These are phyloP conservation scores for Malassezia arunalokei DNA, from an alignment of 1,284 basidiomycete genomes.

Conservation along the genomic window DNA sequence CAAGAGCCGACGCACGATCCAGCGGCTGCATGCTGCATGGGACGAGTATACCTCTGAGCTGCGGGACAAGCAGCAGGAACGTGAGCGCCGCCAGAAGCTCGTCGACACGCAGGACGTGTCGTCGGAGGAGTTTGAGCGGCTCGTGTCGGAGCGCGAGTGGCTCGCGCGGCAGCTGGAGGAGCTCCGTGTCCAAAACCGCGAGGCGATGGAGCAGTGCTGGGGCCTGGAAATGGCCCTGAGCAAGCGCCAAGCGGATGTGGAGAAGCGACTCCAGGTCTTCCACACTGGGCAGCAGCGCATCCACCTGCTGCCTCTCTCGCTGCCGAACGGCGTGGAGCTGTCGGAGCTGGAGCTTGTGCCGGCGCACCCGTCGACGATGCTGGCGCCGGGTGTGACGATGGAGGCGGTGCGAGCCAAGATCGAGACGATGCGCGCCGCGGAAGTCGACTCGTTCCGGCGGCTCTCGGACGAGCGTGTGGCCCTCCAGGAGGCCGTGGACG, in stretches of 20 bases:
- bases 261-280: slow-evolving; percentile 29
- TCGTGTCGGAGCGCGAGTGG: slow-evolving; percentile 28
- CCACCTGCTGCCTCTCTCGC: slow-evolving; percentile 25
- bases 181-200: slow-evolving; percentile 24
- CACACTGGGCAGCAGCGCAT: slow-evolving; percentile 26
- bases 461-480: slow-evolving; percentile 25
- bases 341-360: slow-evolving; percentile 25
- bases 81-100: slow-evolving; percentile 23
- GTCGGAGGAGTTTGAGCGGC: slow-evolving; percentile 36
- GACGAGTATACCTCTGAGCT: slow-evolving; percentile 24
- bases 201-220: slow-evolving; percentile 27
- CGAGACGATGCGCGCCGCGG: slow-evolving; percentile 20
- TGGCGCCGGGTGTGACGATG: slow-evolving; percentile 28
- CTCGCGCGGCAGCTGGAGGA: slow-evolving; percentile 28
- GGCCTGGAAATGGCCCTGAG: slow-evolving; percentile 33
- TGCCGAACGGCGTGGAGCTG: slow-evolving; percentile 19
- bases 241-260: slow-evolving; percentile 33
- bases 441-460: slow-evolving; percentile 22
- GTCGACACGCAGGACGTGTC: slow-evolving; percentile 39
- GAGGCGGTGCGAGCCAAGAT: slow-evolving; percentile 23
- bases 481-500: slow-evolving; percentile 28
- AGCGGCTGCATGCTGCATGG: slow-evolving; percentile 25
- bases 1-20: slow-evolving; percentile 31
- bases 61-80: slow-evolving; percentile 25
- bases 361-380: slow-evolving; percentile 21